Percentiles rank a stretch among this genome's conserved stretches.
Evolutionary conservation across 2,329 filamentous ascomycete genomes (phyloP).

Genomic region (Orbilia quercus): DNA sequence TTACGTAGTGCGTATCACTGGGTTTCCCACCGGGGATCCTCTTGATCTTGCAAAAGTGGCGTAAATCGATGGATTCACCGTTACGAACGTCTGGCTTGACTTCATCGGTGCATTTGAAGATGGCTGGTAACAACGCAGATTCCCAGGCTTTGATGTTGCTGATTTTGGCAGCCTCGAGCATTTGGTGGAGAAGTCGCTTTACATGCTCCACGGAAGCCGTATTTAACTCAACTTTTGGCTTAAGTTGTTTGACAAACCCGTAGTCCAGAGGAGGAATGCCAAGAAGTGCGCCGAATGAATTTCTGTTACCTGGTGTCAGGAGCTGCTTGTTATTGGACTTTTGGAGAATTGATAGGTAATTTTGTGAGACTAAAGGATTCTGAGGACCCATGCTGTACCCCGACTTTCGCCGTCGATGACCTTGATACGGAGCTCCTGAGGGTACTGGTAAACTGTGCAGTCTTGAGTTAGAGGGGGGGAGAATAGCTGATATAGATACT

Average conservation of each 20-base stretch:
- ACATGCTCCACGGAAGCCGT: slow-evolving; percentile 89
- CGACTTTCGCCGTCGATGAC: slow-evolving; percentile 42
- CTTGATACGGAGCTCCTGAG: slow-evolving; percentile 28
- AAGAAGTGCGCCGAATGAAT: slow-evolving; percentile 49
- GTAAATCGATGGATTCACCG: slow-evolving; percentile 95
- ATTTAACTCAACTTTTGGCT: slow-evolving; percentile 83
- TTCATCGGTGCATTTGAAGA: slow-evolving; percentile 90
- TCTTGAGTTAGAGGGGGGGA: slow-evolving; percentile 31
- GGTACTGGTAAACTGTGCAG: slow-evolving; percentile 21
- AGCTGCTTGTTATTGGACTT: slow-evolving; percentile 46
- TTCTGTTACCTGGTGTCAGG: slow-evolving; percentile 33
- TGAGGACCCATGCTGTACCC: slow-evolving; percentile 54
- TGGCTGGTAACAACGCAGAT: slow-evolving; percentile 86
- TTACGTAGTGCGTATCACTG: slow-evolving; percentile 93
- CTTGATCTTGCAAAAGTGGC: slow-evolving; percentile 97
- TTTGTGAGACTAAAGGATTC: slow-evolving; percentile 44
- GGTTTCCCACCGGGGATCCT: slow-evolving; percentile 92
- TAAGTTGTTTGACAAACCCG: slow-evolving; percentile 44
- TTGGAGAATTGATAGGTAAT: slow-evolving; percentile 52
- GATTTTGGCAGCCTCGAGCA: slow-evolving; percentile 80
- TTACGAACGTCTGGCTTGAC: slow-evolving; percentile 90
- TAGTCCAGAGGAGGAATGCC: slow-evolving; percentile 26
- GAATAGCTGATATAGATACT: slow-evolving; percentile 43
- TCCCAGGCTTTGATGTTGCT: slow-evolving; percentile 83
- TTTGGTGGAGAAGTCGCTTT: slow-evolving; percentile 81